phyloP scores from a whole-genome alignment of 2,329 filamentous ascomycete species.

The Colletotrichum acutatum region DNA sequence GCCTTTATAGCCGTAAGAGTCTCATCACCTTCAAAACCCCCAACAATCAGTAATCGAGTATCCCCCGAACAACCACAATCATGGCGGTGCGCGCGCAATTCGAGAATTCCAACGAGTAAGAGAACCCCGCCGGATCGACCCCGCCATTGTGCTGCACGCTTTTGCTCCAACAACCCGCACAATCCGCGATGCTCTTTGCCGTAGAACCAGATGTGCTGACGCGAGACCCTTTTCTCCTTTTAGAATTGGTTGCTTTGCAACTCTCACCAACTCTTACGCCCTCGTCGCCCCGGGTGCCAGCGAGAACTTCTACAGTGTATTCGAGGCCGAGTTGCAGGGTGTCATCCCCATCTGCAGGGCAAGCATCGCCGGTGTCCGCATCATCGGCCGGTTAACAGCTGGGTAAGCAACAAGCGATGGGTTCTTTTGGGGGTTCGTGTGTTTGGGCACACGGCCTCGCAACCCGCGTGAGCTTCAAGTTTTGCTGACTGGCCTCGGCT shows the following conservation, averaged over 20 bases:
- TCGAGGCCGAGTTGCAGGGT: conserved; percentile 97
- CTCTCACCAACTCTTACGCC: conserved; percentile 96
- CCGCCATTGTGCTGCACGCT: conserved; percentile 37
- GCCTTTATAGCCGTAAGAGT: neutral
- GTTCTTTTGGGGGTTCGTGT: neutral
- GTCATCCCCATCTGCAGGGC: conserved; percentile 96
- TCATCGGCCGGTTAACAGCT: conserved; percentile 94
- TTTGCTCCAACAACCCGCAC: conserved; percentile 1
- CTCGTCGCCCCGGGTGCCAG: conserved; percentile 94
- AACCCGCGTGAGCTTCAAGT: neutral
- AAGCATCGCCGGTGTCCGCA: conserved; percentile 95
- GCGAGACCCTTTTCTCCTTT: neutral
- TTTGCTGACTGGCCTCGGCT: conserved; percentile 26
- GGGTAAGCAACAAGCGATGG: conserved; percentile 65
- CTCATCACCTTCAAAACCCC: neutral
- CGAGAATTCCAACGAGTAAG: conserved; percentile 92
- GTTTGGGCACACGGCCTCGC: neutral
- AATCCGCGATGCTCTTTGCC: conserved; percentile 27
- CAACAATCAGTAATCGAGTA: conserved; percentile 1
- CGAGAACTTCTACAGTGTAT: conserved; percentile 99
- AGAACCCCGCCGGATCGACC: conserved; percentile 41
- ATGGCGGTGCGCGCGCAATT: conserved; percentile 82
- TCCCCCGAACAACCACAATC: conserved; percentile 40
- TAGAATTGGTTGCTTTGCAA: conserved; percentile 96
- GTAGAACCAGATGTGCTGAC: conserved; percentile 36